Percentiles rank a stretch among this genome's conserved stretches.
Evolutionary conservation across 2,329 filamentous ascomycete genomes (phyloP).

Genomic region (Lecanoromycetidae sp.): DNA sequence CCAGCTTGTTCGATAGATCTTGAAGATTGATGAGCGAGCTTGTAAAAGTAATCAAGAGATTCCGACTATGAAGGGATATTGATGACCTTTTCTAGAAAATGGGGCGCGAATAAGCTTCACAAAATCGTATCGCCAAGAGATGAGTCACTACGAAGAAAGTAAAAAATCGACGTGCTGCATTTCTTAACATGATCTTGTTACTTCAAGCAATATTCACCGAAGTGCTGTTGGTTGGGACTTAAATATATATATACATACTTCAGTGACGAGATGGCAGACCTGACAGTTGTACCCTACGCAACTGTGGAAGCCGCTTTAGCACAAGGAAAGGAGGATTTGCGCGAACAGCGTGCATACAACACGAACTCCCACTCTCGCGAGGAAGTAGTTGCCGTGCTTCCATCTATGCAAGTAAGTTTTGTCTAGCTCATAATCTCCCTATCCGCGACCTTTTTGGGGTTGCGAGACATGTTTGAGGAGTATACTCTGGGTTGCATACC

Average conservation of each 20-base stretch:
- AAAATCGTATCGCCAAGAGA: background rate
- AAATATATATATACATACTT: background rate
- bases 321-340: slow-evolving; percentile 8
- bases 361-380: slow-evolving; percentile 27
- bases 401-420: slow-evolving; percentile 12
- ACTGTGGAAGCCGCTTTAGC: slow-evolving; percentile 10
- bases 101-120: no score
- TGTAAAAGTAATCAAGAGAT: no score
- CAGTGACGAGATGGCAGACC: background rate
- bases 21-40: no score
- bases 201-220: background rate
- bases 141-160: background rate
- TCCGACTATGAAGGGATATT: no score
- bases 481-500: no score
- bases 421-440: no score
- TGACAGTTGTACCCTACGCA: slow-evolving; percentile 9
- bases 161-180: background rate
- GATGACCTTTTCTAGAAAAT: no score
- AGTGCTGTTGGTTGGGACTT: background rate
- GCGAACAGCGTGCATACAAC: slow-evolving; percentile 25
- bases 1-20: no score
- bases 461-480: no score
- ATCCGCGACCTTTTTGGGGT: no score
- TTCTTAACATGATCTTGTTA: background rate
- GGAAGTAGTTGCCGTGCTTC: slow-evolving; percentile 23